Base-by-base conservation (phyloP, 2,329 filamentous ascomycete species). In the Neoascochyta sp. region DNA sequence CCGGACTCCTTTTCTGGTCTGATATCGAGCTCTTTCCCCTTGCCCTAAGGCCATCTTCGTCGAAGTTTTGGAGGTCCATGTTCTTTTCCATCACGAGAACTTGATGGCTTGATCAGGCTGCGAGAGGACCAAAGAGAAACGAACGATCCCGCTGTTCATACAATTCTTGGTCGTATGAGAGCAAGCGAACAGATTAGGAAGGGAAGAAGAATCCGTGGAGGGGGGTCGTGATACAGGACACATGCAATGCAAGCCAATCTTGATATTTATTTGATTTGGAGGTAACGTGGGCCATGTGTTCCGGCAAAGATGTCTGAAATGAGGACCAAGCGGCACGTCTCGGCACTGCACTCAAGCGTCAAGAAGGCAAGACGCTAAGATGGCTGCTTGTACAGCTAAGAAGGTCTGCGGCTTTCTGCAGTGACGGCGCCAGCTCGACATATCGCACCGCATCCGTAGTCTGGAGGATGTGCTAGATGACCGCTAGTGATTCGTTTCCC, bases 191-290 rank as follows among this genome's bases (percentile, higher is more conserved):
- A 36, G 35, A 39, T 35, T 48, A 30, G 43, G 34, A 47, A 47
- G 39, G 31, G 41, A 39, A 34, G 36, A 29, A 39, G 30, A 36
- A 41, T 36, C 45, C 39, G 39, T 41, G 36, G 31, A 39, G 18
- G 32, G 22, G 30, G 22, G 28, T 28, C 24, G 56, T 60, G 41
- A 45, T 46, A 60, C 54, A 49, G 42, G 36, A 45, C 47, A 45
- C 47, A 57, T 54, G 49, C 45, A 54, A 57, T 57, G 53, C 53
- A 55, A 52, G 48, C 47, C 45, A 53, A 52, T 52, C 52, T 51
- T 37, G 44, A 52, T 51, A 50, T 53, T 46, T 57, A 54, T 52
- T 41, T 27, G 47, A 39, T 39, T 36, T 12, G 34, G 36, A 46
- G 36, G 53, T 53, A 50, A 54, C 47, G 40, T 47, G 35, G 44